Conservation (phyloP, 192 early-diverging fungal genomes). For the Entomortierella beljakovae region DNA sequence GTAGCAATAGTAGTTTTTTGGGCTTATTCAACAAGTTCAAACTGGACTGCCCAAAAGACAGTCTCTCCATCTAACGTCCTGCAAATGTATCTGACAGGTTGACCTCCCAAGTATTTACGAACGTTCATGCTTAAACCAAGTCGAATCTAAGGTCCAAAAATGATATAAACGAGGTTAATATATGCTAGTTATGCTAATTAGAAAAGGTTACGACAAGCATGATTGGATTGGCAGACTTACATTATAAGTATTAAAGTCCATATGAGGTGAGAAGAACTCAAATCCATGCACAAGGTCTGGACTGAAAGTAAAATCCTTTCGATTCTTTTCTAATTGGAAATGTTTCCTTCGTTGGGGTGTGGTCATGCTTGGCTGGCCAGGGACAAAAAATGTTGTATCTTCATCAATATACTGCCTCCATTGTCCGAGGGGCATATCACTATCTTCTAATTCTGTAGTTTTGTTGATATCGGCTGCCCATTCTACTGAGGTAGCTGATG, state of each 20-base stretch:
- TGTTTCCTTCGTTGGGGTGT: slow-evolving; percentile 44
- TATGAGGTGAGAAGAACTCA: slow-evolving; percentile 55
- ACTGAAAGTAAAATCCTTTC: slow-evolving; percentile 36
- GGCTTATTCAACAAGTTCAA: slow-evolving; percentile 40
- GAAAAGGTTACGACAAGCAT: background rate
- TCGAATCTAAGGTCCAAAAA: slow-evolving; percentile 10
- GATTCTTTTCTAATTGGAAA: slow-evolving; percentile 37
- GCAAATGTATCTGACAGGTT: slow-evolving; percentile 51
- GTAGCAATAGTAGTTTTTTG: no score
- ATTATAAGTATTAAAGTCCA: slow-evolving; percentile 56
- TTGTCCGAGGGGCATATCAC: slow-evolving; percentile 25
- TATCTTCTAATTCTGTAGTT: slow-evolving; percentile 10
- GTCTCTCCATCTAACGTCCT: slow-evolving; percentile 42
- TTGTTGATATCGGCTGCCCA: background rate
- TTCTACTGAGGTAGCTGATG: slow-evolving; percentile 14
- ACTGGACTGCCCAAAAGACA: slow-evolving; percentile 49
- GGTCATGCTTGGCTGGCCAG: slow-evolving; percentile 12
- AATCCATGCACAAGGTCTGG: slow-evolving; percentile 52
- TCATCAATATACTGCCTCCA: slow-evolving; percentile 43
- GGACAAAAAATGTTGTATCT: slow-evolving; percentile 47
- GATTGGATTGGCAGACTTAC: background rate
- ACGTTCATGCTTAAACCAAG: slow-evolving; percentile 47
- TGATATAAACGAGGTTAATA: background rate
- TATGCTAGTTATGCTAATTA: background rate
- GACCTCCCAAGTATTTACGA: slow-evolving; percentile 37